Evolutionary conservation across 306 rosid genomes (phyloP).

Genomic region (Acacia acuminata): DNA sequence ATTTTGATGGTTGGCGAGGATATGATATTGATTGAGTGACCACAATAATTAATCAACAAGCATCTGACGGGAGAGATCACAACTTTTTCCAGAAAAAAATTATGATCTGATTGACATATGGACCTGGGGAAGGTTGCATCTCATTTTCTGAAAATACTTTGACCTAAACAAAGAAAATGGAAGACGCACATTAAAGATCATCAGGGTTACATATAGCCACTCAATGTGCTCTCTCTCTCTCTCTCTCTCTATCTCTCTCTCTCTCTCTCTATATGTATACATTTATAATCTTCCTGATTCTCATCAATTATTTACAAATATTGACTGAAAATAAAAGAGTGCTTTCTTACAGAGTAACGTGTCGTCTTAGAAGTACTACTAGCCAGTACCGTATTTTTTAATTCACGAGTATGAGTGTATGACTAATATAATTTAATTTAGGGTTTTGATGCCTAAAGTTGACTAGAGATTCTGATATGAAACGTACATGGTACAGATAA

Average conservation of each 20-base stretch:
- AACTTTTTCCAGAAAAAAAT: constrained; percentile 25
- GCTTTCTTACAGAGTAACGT: neutral
- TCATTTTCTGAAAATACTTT: constrained; percentile 9
- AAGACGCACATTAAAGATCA: neutral
- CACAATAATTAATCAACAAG: neutral
- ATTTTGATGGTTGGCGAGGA: neutral
- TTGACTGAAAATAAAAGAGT: neutral
- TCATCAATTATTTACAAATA: neutral
- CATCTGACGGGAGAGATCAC: constrained; percentile 1
- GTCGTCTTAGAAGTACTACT: neutral
- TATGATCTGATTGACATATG: neutral
- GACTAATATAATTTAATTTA: neutral
- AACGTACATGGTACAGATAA: neutral
- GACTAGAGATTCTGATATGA: constrained; percentile 6
- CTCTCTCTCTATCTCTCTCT: too few relatives aligned
- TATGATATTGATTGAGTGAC: neutral
- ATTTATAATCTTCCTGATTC: neutral
- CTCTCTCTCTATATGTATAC: neutral
- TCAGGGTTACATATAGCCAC: constrained; percentile 15
- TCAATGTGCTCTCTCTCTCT: constrained; percentile 13
- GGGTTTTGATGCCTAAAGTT: constrained; percentile 1
- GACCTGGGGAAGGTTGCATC: constrained; percentile 44
- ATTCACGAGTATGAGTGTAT: neutral
- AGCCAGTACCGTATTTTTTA: too few relatives aligned
- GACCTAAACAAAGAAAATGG: constrained; percentile 6